phyloP scores from a whole-genome alignment of 495 filamentous ascomycete genomes.

The Diplogelasinospora grovesii region DNA sequence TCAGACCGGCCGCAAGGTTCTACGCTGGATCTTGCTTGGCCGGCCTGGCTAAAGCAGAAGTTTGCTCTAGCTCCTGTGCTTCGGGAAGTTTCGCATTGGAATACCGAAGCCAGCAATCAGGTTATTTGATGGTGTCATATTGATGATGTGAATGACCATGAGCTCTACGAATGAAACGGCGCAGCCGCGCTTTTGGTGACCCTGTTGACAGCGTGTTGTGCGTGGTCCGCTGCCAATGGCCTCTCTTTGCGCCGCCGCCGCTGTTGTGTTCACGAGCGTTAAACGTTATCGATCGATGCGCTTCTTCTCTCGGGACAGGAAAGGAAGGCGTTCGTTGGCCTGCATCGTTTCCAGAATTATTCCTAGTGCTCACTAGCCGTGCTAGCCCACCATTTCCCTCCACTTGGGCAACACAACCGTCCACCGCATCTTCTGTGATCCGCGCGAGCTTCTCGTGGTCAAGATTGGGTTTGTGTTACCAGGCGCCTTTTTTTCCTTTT shows the following conservation, averaged over 20 bases:
- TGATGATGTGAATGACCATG: neutral
- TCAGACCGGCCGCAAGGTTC: too few relatives aligned
- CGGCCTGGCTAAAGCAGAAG: too few relatives aligned
- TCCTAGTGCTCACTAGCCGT: slow-evolving; percentile 11
- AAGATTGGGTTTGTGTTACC: neutral
- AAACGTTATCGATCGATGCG: neutral
- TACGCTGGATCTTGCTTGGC: too few relatives aligned
- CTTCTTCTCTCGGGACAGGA: too few relatives aligned
- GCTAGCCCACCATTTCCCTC: slow-evolving; percentile 4
- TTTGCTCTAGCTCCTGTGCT: too few relatives aligned
- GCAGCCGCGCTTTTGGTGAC: slow-evolving; percentile 1
- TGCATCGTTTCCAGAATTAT: slow-evolving; percentile 17
- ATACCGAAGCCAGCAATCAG: neutral
- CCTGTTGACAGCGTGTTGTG: too few relatives aligned
- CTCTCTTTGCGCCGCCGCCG: neutral
- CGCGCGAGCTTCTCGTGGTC: neutral
- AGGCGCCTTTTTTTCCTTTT: slow-evolving; percentile 1
- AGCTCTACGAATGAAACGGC: slow-evolving; percentile 2
- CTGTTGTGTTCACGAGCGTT: neutral
- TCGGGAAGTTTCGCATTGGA: too few relatives aligned
- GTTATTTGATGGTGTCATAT: slow-evolving; percentile 1
- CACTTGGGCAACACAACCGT: slow-evolving; percentile 8
- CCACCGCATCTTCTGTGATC: neutral
- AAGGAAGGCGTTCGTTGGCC: slow-evolving; percentile 2
- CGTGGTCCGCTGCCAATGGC: too few relatives aligned